Evolutionary conservation across 257 asterid genomes (phyloP).

Genomic region (Prunella vulgaris): DNA sequence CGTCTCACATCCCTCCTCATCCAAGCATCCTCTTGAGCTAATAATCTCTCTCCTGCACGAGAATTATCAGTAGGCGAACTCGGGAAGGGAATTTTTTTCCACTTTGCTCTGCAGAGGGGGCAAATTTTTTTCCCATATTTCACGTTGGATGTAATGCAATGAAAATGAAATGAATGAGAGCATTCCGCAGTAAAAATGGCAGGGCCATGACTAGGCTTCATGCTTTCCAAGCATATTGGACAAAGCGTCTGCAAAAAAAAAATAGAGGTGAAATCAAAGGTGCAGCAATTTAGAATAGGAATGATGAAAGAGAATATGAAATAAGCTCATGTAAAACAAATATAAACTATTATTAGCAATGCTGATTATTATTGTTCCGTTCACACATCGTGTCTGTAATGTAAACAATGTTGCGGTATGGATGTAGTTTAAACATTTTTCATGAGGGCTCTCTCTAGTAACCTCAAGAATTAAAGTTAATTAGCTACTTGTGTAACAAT

Average conservation of each 20-base stretch:
- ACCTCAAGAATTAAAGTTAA: background rate
- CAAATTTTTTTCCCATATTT: conserved; percentile 79
- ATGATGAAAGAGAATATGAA: background rate
- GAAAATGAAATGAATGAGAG: conserved; percentile 88
- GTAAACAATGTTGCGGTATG: background rate
- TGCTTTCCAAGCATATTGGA: conserved; percentile 67
- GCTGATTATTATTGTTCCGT: background rate
- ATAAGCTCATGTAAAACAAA: background rate
- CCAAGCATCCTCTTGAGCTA: too few species aligned
- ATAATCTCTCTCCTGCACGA: conserved; percentile 22
- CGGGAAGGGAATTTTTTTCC: conserved; percentile 86
- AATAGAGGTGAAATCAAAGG: background rate
- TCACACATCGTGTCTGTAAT: background rate
- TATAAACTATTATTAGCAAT: background rate
- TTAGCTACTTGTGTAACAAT: background rate
- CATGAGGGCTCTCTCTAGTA: background rate
- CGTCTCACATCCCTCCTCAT: conserved; percentile 21
- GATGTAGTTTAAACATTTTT: background rate
- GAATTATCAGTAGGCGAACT: conserved; percentile 33
- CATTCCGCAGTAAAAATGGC: conserved; percentile 98
- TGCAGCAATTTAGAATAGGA: background rate
- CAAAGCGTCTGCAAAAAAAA: conserved; percentile 53
- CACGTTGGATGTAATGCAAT: conserved; percentile 76
- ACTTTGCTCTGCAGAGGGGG: conserved; percentile 83
- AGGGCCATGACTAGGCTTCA: conserved; percentile 78